Evolutionary conservation across 2,329 filamentous ascomycete species (phyloP), one percentile per base, ranked within the genome.

Genomic region (Corinectria fuckeliana): DNA sequence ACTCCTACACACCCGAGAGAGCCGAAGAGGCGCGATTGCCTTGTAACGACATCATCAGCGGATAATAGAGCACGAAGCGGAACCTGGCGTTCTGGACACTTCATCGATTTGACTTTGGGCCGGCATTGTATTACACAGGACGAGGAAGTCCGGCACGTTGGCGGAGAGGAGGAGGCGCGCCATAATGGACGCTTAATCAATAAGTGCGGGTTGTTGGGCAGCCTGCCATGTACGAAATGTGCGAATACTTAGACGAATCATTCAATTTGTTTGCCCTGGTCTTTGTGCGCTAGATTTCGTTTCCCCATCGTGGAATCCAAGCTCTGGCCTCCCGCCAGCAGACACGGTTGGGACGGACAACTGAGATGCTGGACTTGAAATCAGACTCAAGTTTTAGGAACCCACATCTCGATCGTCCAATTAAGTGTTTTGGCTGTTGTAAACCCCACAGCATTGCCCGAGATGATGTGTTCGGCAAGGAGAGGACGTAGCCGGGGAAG

Each of bases 1-100:
- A 64, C 86, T 91, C 72, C 84, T 97, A 62, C 93, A 98, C 77
- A 79, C 92, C 70, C 89, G 92, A 76, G 90, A 93, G 77, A 92
- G 87, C 78, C 85, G 91, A 76, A 85, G 91, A 74, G 93, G 93
- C 65, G 90, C 92, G 62, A 97, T 97, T 79, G 87, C 90, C 60
- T 81, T 97, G 74, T 84, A 76, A 76, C 59, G 53, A 65, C 54
- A 64, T 44, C 50, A 52, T 55, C 53, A 49, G 50, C 60, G 60
- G 63, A 49, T 63, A 62, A 49, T 63, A 62, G 57, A 70, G 44
- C 36, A 70, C 60, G 61, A 69, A 56, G 62, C 61, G 55, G 64
- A 63, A 69, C 61, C 60, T 32, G 70, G 70, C 70, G 70, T 72
- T 71, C 62, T 69, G 54, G 69, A 47, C 54, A 57, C 52, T 60